Evolutionary conservation across 2,329 filamentous ascomycete genomes (phyloP).

Genomic region (Fusarium acutatum): DNA sequence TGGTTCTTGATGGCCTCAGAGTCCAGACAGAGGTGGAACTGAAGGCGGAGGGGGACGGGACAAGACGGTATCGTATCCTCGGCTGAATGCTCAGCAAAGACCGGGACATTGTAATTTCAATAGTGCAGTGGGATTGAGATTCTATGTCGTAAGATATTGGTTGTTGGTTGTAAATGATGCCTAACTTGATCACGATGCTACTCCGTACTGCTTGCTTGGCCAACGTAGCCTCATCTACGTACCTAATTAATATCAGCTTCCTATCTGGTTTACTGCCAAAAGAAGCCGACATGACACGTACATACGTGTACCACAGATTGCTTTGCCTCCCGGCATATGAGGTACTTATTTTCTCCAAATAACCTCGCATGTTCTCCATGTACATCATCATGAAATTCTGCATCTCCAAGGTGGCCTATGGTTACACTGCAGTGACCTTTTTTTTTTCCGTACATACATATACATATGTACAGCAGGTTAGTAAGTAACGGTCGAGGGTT

Average conservation of each 20-base stretch:
- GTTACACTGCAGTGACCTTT: conserved; percentile 30
- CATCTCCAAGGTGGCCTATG: conserved; percentile 14
- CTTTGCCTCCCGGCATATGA: conserved; percentile 1
- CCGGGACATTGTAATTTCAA: not conserved
- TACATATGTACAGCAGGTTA: not conserved
- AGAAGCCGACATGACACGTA: not conserved
- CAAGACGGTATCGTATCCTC: not conserved
- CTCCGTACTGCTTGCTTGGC: not conserved
- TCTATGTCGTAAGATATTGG: not conserved
- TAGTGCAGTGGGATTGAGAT: not conserved
- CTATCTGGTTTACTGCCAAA: not conserved
- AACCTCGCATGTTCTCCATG: conserved; percentile 7
- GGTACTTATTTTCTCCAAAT: not conserved
- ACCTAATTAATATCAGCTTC: not conserved
- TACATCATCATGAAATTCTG: conserved; percentile 16
- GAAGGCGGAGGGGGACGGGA: not conserved
- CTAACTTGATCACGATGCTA: not conserved
- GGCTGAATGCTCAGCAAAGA: not conserved
- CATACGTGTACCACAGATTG: not conserved
- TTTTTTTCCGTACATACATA: not conserved
- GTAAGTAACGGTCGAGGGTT: not conserved
- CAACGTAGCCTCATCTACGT: not conserved
- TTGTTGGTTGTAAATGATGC: not conserved
- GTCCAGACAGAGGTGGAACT: not conserved
- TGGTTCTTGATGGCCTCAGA: not conserved